Evolutionary conservation across 306 rosid genomes (phyloP), one percentile per base, ranked within the genome.

Genomic region (Hippophae tibetana): DNA sequence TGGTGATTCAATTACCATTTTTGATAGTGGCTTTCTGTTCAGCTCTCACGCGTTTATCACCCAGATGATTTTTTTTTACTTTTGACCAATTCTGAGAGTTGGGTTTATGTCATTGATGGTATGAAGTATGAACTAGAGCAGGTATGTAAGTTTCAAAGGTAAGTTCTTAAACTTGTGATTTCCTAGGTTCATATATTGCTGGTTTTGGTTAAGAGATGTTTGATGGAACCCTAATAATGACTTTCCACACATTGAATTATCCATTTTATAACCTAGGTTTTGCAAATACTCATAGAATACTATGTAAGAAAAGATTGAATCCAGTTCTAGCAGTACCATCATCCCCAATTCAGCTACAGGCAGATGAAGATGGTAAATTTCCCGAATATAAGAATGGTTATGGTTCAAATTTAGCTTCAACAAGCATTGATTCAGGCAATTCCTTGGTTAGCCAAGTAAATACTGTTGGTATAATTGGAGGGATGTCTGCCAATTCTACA

Each of bases 401-500:
- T 69, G 74, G 60, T 52, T 73, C 78, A 64, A 75, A 23, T 52
- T 57, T 65, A 53, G 63, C 67, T 64, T 79, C 75, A 18, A 68
- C 52, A 61, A 75, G 47, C 53, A 54, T 7, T 72, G 80, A 73
- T 44, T 76, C 72, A 43, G 43, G 49, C 43, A 42, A 57, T 58
- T 67, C 84, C 69, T 62, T 82, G 63, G 42, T 67, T 9, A 72
- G 14, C 67, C 82, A 69, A 62, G 72, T 56, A 13, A 73, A 61
- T 46, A 48, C 72, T 27, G 74, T 85, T 49, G 97, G 97, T 27
- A 79, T 89, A 64, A 72, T 89, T 60, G 97, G 97, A 61, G 95
- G 97, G 43, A 63, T 53, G 9, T 89, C 85, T 58, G 85, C 74
- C 14, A 63, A 70, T 76, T 71, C 89, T 63, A 79, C 84, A 26